These are phyloP conservation scores for Amphibolis antarctica DNA, from an alignment of 106 monocot species.

Conservation along the genomic window DNA sequence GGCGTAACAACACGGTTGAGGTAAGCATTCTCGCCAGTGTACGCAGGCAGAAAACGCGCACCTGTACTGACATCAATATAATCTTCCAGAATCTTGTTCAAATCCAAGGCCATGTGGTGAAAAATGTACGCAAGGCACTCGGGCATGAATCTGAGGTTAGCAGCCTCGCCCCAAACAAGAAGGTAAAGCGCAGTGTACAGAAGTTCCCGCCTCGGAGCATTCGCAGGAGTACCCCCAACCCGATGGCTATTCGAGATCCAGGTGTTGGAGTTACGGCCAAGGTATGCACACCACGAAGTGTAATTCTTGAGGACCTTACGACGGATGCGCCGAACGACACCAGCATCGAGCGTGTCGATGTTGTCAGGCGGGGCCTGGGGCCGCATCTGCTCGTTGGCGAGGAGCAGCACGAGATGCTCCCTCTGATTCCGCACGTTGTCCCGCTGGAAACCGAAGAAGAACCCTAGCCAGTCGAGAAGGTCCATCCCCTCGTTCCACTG, in stretches of 20 bases:
- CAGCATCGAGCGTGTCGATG: constrained; percentile 12
- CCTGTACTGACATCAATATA: constrained; percentile 10
- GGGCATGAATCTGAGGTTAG: constrained; percentile 19
- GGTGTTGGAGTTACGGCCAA: constrained; percentile 10
- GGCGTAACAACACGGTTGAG: constrained; percentile 11
- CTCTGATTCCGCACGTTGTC: constrained; percentile 23
- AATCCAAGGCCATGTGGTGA: constrained; percentile 22
- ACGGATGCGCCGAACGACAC: constrained; percentile 11
- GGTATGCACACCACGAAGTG: constrained; percentile 17
- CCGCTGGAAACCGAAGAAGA: constrained; percentile 25
- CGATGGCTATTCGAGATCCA: constrained; percentile 4
- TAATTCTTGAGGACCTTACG: constrained; percentile 19
- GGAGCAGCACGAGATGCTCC: constrained; percentile 26
- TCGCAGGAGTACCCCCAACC: not conserved
- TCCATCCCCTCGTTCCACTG: constrained; percentile 9
- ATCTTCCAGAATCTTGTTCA: constrained; percentile 16
- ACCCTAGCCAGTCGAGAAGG: constrained; percentile 24
- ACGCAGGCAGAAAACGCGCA: constrained; percentile 3
- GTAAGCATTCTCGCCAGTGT: constrained; percentile 12
- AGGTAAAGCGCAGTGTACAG: constrained; percentile 19
- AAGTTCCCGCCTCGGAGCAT: constrained; percentile 9
- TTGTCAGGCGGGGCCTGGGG: constrained; percentile 14
- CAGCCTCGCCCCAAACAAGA: constrained; percentile 20
- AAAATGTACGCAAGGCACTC: constrained; percentile 20
- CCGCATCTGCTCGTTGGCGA: constrained; percentile 24